Evolutionary conservation across 345 rosid species (phyloP).

Genomic region (Pistacia integerrima): DNA sequence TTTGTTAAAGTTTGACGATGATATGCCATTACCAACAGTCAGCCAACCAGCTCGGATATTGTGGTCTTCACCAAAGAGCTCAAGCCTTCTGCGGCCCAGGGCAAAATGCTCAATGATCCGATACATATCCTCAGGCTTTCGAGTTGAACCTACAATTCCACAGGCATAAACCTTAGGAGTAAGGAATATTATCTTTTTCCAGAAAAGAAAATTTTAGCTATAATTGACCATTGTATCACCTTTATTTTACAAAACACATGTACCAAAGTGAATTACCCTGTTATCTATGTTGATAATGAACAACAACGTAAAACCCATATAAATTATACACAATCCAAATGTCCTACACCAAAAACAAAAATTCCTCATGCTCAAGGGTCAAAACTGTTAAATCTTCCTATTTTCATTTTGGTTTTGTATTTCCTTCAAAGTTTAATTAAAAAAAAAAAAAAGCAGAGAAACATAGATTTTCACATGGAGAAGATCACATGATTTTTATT

Average conservation of each 20-base stretch:
- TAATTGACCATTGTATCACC: not conserved
- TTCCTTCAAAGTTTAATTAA: not conserved
- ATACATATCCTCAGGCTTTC: conserved; percentile 99
- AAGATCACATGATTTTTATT: not conserved
- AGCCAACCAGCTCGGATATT: conserved; percentile 96
- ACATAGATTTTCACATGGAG: not conserved
- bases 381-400: not conserved
- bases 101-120: conserved; percentile 95
- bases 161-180: conserved; percentile 9
- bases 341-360: not conserved
- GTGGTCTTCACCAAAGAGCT: conserved; percentile 97
- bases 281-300: not conserved
- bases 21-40: conserved; percentile 85
- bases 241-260: not conserved
- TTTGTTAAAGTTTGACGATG: conserved; percentile 81
- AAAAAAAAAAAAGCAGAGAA: not conserved
- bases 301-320: not conserved
- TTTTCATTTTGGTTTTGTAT: not conserved
- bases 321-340: not conserved
- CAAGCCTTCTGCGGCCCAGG: conserved; percentile 95
- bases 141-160: conserved; percentile 75
- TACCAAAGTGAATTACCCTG: not conserved
- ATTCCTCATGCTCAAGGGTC: conserved; percentile 2
- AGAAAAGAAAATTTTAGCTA: not conserved
- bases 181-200: not conserved